Percentiles rank a stretch among this genome's conserved stretches.
phyloP scores from a whole-genome alignment of 768 basidiomycete species.

The Roridomyces roridus region DNA sequence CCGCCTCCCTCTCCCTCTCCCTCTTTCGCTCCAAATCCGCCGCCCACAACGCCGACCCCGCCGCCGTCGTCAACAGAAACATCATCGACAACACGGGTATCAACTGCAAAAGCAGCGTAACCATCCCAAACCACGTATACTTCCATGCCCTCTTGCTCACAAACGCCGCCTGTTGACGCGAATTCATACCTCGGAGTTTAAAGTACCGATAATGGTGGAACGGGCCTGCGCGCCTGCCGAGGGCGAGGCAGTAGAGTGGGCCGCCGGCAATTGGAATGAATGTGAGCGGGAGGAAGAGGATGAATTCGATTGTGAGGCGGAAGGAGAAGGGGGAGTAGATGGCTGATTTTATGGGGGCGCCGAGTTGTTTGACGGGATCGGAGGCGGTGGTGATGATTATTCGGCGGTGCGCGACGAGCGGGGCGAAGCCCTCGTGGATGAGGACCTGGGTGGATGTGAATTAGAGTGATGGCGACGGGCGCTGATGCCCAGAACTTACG shows the following conservation, averaged over 20 bases:
- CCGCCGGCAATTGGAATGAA: constrained; percentile 24
- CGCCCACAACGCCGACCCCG: constrained; percentile 23
- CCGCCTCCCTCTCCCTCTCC: constrained; percentile 12
- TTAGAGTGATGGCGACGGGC: background rate
- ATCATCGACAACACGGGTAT: constrained; percentile 17
- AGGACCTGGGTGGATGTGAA: constrained; percentile 12
- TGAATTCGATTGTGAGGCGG: constrained; percentile 25
- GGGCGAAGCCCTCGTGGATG: constrained; percentile 15
- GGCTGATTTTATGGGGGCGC: constrained; percentile 17
- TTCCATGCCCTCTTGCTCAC: constrained; percentile 19
- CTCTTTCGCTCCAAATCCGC: constrained; percentile 18
- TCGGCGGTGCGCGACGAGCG: constrained; percentile 19
- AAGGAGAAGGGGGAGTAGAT: constrained; percentile 26
- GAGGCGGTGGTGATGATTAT: constrained; percentile 8
- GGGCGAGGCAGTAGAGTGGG: constrained; percentile 25
- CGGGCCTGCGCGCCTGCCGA: constrained; percentile 21
- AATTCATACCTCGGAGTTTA: constrained; percentile 17
- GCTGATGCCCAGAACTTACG: constrained; percentile 1
- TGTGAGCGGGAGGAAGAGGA: constrained; percentile 25
- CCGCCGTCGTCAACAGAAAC: constrained; percentile 23
- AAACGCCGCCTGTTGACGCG: background rate
- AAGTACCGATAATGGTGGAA: constrained; percentile 27
- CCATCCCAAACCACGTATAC: constrained; percentile 27
- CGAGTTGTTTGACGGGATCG: constrained; percentile 20
- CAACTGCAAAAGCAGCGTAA: constrained; percentile 21